Evolutionary conservation across 1,139 yeast species (phyloP).

Genomic region (Suhomyces taliae): DNA sequence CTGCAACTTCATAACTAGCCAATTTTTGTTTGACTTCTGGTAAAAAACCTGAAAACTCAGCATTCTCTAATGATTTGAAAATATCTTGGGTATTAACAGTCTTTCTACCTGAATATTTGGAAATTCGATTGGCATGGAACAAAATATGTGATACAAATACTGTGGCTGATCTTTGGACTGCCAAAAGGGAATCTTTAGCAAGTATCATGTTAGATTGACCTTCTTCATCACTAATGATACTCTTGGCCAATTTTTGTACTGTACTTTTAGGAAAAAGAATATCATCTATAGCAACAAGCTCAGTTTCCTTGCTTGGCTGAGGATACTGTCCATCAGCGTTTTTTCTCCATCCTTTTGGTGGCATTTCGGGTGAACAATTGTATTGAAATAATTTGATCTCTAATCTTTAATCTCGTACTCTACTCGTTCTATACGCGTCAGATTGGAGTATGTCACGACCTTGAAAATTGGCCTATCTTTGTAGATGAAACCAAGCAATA

Average conservation of each 20-base stretch:
- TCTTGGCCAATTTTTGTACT: constrained; percentile 57
- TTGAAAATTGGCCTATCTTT: too few relatives aligned
- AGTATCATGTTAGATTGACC: constrained; percentile 37
- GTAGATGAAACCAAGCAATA: too few relatives aligned
- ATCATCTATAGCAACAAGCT: constrained; percentile 64
- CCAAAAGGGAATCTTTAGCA: constrained; percentile 66
- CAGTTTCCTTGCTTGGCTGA: constrained; percentile 52
- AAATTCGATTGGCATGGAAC: constrained; percentile 58
- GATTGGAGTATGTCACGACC: too few relatives aligned
- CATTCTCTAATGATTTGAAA: constrained; percentile 53
- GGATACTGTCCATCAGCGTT: constrained; percentile 68
- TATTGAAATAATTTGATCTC: too few relatives aligned
- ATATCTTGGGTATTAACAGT: constrained; percentile 69
- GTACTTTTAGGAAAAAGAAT: constrained; percentile 67
- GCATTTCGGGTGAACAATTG: constrained; percentile 42
- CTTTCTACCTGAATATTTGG: constrained; percentile 55
- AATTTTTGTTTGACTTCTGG: constrained; percentile 55
- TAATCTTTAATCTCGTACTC: too few relatives aligned
- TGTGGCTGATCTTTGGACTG: constrained; percentile 70
- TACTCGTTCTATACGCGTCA: too few relatives aligned
- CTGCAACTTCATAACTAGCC: constrained; percentile 42
- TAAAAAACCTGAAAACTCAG: constrained; percentile 55
- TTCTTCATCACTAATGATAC: constrained; percentile 23
- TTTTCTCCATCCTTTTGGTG: constrained; percentile 83
- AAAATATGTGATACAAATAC: constrained; percentile 69